A percentile compares a stretch with the other conserved stretches of the same genome.
Evolutionary conservation across 2,329 filamentous ascomycete genomes (phyloP).

Genomic region (Alternaria arbusti): DNA sequence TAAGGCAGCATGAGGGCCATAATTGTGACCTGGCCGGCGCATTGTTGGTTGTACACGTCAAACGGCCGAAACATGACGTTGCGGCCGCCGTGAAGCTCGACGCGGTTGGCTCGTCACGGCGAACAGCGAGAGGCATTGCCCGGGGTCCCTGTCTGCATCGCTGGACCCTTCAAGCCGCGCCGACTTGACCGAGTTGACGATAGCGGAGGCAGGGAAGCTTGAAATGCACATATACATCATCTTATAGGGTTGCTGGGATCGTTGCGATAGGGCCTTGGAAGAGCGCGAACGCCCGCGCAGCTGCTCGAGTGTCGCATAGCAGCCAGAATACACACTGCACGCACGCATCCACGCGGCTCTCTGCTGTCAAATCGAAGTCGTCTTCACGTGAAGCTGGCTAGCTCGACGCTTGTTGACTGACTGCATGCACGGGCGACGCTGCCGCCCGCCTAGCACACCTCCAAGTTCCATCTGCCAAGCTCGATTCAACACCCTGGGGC

Average conservation of each 20-base stretch:
- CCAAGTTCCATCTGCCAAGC: conserved; percentile 6
- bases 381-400: conserved; percentile 2
- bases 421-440: conserved; percentile 10
- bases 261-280: background rate
- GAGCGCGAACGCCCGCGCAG: background rate
- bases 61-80: conserved; percentile 12
- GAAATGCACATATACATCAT: background rate
- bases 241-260: background rate
- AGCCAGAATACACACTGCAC: background rate
- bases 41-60: conserved; percentile 11
- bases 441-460: conserved; percentile 12
- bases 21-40: conserved; percentile 4
- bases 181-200: background rate
- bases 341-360: background rate
- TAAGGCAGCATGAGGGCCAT: conserved; percentile 1
- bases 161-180: conserved; percentile 1
- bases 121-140: background rate
- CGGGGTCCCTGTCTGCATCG: background rate
- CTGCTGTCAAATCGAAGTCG: background rate
- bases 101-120: conserved; percentile 5
- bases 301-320: background rate
- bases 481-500: conserved; percentile 6
- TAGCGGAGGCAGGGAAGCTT: background rate
- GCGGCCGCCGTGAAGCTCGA: background rate
- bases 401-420: conserved; percentile 5